Percentiles rank a stretch among this genome's conserved stretches.
These are phyloP conservation scores for Ceratocystis ficicola DNA, from an alignment of 2,329 filamentous ascomycete genomes.

Conservation along the genomic window DNA sequence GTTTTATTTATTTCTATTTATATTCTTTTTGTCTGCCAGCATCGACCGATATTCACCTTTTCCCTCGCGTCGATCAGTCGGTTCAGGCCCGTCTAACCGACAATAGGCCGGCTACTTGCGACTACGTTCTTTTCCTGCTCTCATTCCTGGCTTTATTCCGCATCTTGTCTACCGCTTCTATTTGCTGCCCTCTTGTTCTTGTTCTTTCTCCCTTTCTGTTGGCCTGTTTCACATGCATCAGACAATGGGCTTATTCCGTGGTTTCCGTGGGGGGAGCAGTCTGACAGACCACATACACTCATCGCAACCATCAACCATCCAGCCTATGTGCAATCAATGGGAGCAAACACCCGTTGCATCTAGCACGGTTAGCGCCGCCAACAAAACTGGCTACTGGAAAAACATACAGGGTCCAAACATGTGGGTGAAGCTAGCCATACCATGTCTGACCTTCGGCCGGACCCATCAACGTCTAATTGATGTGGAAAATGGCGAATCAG, in stretches of 20 bases:
- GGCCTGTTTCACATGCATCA: neutral
- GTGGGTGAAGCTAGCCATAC: slow-evolving; percentile 19
- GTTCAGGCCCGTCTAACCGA: too few species aligned
- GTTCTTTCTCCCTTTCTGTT: neutral
- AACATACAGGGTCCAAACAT: slow-evolving; percentile 14
- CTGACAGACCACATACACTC: neutral
- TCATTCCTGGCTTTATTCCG: neutral
- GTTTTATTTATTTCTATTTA: slow-evolving; percentile 2
- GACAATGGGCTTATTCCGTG: neutral
- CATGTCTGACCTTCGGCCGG: slow-evolving; percentile 20
- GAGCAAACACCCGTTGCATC: neutral
- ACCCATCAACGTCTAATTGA: slow-evolving; percentile 19
- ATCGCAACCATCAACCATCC: neutral
- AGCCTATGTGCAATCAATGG: neutral
- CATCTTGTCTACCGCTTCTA: neutral
- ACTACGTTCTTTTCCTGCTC: neutral
- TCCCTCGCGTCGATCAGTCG: neutral
- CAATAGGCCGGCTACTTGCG: too few species aligned
- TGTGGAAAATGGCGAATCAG: slow-evolving; percentile 20
- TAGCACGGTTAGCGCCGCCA: neutral
- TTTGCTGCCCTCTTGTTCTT: neutral
- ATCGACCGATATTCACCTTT: neutral
- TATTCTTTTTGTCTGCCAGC: neutral
- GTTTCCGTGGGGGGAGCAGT: neutral
- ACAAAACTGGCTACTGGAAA: slow-evolving; percentile 15